These are phyloP conservation scores for Calocera viscosa DNA, from an alignment of 768 basidiomycete species.

Conservation along the genomic window DNA sequence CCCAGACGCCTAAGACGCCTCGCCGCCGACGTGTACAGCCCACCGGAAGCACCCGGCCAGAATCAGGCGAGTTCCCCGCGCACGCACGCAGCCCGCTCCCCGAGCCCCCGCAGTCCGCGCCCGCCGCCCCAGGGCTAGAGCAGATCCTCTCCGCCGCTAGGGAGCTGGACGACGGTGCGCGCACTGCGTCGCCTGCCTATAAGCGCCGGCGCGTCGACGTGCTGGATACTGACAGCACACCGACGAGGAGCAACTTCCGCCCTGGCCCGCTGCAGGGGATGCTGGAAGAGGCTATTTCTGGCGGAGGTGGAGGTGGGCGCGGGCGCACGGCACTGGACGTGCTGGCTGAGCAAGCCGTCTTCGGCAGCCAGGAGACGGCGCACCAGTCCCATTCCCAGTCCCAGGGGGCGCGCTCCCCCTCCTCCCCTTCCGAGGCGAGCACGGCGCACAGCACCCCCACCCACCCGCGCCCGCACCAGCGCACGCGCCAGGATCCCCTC, in stretches of 20 bases:
- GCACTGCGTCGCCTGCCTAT: conserved; percentile 39
- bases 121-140: not conserved
- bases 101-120: not conserved
- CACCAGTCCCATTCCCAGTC: not conserved
- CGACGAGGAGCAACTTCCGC: not conserved
- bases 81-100: not conserved
- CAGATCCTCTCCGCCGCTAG: not conserved
- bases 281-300: not conserved
- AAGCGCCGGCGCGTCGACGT: conserved; percentile 12
- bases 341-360: conserved; percentile 57
- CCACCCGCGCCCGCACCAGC: too few species aligned
- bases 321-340: conserved; percentile 52
- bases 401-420: too few species aligned
- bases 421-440: too few species aligned
- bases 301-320: not conserved
- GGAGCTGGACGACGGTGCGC: conserved; percentile 26
- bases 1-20: conserved; percentile 16
- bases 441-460: not conserved
- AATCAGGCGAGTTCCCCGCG: not conserved
- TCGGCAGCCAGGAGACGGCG: not conserved
- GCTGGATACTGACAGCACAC: not conserved
- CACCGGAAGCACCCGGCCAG: not conserved
- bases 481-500: not conserved
- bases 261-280: not conserved
- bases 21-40: conserved; percentile 8